These are phyloP conservation scores for Seiridium cupressi DNA, from an alignment of 2,329 filamentous ascomycete genomes.

Conservation along the genomic window DNA sequence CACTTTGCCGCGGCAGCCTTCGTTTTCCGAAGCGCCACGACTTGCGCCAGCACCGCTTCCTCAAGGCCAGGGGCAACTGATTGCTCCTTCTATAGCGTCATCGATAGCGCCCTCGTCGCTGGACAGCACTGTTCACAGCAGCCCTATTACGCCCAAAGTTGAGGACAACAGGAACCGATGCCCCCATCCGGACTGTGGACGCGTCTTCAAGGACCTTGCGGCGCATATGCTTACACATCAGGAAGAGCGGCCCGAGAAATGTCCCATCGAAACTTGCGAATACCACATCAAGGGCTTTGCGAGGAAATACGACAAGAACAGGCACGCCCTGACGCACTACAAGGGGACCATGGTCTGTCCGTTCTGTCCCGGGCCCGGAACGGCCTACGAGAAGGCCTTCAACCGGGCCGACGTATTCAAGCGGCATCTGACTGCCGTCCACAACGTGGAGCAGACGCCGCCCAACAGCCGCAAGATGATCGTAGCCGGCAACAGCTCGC, in stretches of 20 bases:
- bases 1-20: conserved; percentile 25
- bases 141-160: conserved; percentile 26
- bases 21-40: conserved; percentile 28
- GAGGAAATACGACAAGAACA: conserved; percentile 94
- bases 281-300: conserved; percentile 93
- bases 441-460: conserved; percentile 88
- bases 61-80: conserved; percentile 26
- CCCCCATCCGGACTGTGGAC: conserved; percentile 80
- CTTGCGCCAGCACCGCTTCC: conserved; percentile 28
- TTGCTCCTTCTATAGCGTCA: conserved; percentile 30
- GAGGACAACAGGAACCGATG: conserved; percentile 52
- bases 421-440: conserved; percentile 84
- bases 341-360: conserved; percentile 97
- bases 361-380: conserved; percentile 88
- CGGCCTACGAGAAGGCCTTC: conserved; percentile 89
- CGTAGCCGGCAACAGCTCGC: conserved; percentile 25
- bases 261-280: conserved; percentile 86
- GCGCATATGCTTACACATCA: conserved; percentile 95
- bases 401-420: conserved; percentile 97
- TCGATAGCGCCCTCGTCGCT: conserved; percentile 29
- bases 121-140: conserved; percentile 30
- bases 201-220: conserved; percentile 86
- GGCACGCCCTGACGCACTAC: conserved; percentile 92
- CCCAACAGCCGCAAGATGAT: conserved; percentile 82
- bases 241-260: conserved; percentile 88